Percentiles rank a stretch among this genome's conserved stretches.
These are phyloP conservation scores for Cercospora citrullina DNA, from an alignment of 2,329 filamentous ascomycete species.

Conservation along the genomic window DNA sequence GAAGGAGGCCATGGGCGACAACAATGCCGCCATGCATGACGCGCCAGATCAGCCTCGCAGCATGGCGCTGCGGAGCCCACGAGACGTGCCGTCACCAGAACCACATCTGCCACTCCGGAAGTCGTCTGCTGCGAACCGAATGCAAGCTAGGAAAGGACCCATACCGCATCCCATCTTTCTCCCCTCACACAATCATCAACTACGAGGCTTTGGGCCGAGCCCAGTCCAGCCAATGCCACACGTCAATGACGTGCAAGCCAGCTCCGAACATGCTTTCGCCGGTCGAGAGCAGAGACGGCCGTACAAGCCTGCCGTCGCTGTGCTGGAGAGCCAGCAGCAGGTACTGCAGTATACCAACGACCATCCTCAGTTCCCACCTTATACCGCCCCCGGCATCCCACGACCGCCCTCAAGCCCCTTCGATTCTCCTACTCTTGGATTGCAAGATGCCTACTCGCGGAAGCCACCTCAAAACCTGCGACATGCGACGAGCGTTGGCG, in stretches of 20 bases:
- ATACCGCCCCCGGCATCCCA: constrained; percentile 29
- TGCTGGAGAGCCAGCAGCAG: constrained; percentile 28
- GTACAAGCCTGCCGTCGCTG: constrained; percentile 34
- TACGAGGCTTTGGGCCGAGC: constrained; percentile 36
- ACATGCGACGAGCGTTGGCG: constrained; percentile 26
- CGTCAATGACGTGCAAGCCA: constrained; percentile 35
- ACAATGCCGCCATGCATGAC: neutral
- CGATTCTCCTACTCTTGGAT: constrained; percentile 9
- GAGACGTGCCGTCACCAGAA: constrained; percentile 55
- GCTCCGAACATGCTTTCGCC: constrained; percentile 40
- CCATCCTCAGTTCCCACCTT: constrained; percentile 29
- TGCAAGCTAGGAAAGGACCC: constrained; percentile 35
- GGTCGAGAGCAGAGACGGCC: constrained; percentile 32
- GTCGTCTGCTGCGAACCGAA: constrained; percentile 41
- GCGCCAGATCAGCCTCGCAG: constrained; percentile 10
- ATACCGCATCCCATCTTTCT: constrained; percentile 36
- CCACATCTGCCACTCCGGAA: constrained; percentile 46
- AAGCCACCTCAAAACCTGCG: constrained; percentile 24
- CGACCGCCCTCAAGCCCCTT: constrained; percentile 26
- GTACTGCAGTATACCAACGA: constrained; percentile 24
- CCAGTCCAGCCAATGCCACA: constrained; percentile 34
- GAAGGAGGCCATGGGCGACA: constrained; percentile 32
- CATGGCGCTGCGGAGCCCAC: constrained; percentile 64
- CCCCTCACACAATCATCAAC: constrained; percentile 28
- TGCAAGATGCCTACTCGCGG: neutral